Percentiles rank a stretch among this genome's conserved stretches.
Conservation (phyloP, 2,329 filamentous ascomycete genomes). For the Claviceps sp. region DNA sequence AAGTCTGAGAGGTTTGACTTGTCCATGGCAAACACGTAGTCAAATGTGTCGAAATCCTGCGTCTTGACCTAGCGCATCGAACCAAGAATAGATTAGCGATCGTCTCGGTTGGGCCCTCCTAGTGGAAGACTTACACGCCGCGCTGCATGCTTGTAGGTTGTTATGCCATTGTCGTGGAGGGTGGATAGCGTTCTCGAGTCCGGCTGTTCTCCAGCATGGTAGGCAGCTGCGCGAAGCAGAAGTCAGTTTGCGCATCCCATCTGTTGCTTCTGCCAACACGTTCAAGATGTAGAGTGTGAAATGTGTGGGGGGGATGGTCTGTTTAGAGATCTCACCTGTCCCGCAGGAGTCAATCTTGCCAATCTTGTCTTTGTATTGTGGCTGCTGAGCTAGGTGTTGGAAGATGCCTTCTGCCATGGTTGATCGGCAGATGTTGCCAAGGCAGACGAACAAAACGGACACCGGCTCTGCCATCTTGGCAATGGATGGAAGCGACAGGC, state of each 20-base stretch:
- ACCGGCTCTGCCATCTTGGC: slow-evolving; percentile 29
- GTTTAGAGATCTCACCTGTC: slow-evolving; percentile 37
- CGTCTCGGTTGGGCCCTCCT: not conserved
- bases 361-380: slow-evolving; percentile 47
- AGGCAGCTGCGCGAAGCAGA: slow-evolving; percentile 42
- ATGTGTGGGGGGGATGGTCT: too few relatives aligned
- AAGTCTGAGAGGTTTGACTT: slow-evolving; percentile 63
- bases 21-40: slow-evolving; percentile 96
- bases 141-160: slow-evolving; percentile 61
- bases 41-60: slow-evolving; percentile 70
- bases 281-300: not conserved
- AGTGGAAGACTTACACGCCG: slow-evolving; percentile 44
- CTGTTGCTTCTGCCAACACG: too few relatives aligned
- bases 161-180: slow-evolving; percentile 60
- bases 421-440: slow-evolving; percentile 90
- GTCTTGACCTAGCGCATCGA: slow-evolving; percentile 29
- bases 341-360: slow-evolving; percentile 73
- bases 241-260: not conserved
- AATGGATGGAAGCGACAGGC: not conserved
- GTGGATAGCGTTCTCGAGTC: slow-evolving; percentile 77
- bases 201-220: slow-evolving; percentile 64
- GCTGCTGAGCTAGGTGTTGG: slow-evolving; percentile 50
- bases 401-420: slow-evolving; percentile 97
- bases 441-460: slow-evolving; percentile 85
- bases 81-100: not conserved